These are phyloP conservation scores for Buddleja alternifolia DNA, from an alignment of 257 asterid genomes.

Conservation along the genomic window DNA sequence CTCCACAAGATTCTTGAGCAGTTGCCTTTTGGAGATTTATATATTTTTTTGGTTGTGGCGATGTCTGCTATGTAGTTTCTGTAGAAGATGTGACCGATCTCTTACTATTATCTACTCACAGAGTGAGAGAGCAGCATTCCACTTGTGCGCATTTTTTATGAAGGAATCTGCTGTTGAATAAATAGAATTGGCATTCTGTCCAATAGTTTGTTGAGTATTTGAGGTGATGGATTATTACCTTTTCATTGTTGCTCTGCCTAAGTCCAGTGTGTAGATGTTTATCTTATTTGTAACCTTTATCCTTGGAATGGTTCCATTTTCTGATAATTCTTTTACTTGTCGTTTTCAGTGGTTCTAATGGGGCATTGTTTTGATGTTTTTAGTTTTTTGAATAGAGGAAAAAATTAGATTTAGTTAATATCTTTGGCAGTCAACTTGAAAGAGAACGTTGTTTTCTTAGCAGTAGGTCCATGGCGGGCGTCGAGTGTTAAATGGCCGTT, in stretches of 20 bases:
- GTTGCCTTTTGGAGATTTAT: constrained; percentile 22
- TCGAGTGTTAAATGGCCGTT: no score
- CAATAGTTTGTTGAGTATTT: constrained; percentile 15
- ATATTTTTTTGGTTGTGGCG: constrained; percentile 30
- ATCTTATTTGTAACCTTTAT: constrained; percentile 19
- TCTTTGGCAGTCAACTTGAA: no score
- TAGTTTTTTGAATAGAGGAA: no score
- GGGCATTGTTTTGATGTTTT: no score
- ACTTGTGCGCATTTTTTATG: constrained; percentile 25
- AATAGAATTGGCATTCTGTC: constrained; percentile 30
- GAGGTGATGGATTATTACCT: constrained; percentile 19
- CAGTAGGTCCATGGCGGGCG: no score
- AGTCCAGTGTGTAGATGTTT: constrained; percentile 17
- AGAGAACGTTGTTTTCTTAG: no score
- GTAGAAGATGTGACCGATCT: constrained; percentile 28
- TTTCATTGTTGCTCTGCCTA: constrained; percentile 23
- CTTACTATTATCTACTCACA: constrained; percentile 14
- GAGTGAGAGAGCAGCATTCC: constrained; percentile 28
- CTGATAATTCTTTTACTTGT: neutral
- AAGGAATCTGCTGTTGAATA: constrained; percentile 33
- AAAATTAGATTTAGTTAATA: no score
- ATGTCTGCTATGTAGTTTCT: constrained; percentile 30
- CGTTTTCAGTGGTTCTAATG: neutral
- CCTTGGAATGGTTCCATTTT: neutral
- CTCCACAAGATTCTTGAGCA: constrained; percentile 79